Conservation (phyloP, 345 rosid genomes). For the Camelina sativa region DNA sequence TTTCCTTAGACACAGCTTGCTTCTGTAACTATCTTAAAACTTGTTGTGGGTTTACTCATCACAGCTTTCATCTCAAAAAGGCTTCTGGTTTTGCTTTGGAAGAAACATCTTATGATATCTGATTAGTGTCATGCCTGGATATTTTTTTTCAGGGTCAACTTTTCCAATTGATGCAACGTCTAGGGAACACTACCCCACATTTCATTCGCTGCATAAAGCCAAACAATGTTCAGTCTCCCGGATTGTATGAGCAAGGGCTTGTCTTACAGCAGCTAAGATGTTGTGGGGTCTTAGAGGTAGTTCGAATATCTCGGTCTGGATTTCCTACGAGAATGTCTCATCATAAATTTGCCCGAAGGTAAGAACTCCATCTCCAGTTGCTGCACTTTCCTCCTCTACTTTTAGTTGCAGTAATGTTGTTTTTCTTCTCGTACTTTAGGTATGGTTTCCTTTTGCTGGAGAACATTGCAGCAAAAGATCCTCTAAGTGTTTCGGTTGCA, state of each 20-base stretch:
- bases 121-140: constrained; percentile 26
- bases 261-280: constrained; percentile 85
- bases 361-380: neutral
- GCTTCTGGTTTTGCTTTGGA: constrained; percentile 1
- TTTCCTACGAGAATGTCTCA: constrained; percentile 87
- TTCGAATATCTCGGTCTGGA: constrained; percentile 84
- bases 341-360: constrained; percentile 87
- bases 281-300: constrained; percentile 89
- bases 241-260: constrained; percentile 67
- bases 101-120: neutral
- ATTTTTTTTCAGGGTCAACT: constrained; percentile 47
- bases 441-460: constrained; percentile 76
- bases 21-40: constrained; percentile 12
- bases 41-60: constrained; percentile 1
- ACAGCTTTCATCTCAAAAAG: constrained; percentile 13
- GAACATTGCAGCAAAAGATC: constrained; percentile 60
- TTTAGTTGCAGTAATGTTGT: constrained; percentile 16
- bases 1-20: constrained; percentile 11
- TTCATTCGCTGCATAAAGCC: constrained; percentile 95
- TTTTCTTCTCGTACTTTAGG: constrained; percentile 49
- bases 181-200: constrained; percentile 89
- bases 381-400: neutral
- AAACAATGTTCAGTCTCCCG: constrained; percentile 70
- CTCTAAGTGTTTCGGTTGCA: constrained; percentile 80
- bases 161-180: constrained; percentile 75